phyloP scores from a whole-genome alignment of 768 basidiomycete species.

The Sporobolomyces pararoseus region DNA sequence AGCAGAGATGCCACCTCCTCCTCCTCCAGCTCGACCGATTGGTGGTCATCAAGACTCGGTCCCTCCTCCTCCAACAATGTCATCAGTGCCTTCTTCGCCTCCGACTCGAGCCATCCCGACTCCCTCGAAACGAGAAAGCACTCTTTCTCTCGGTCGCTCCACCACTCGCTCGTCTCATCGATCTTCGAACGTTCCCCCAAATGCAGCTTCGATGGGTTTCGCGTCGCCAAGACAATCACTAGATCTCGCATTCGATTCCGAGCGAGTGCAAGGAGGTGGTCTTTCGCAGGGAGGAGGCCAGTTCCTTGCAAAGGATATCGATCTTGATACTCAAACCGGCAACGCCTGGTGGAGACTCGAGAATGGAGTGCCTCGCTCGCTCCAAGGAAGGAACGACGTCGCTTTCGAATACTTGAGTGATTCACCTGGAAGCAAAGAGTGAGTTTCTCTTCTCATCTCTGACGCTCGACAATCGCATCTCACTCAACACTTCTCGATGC shows the following conservation, averaged over 20 bases:
- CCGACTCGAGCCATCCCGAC: slow-evolving; percentile 3
- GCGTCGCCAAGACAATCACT: slow-evolving; percentile 23
- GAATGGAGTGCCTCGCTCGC: slow-evolving; percentile 5
- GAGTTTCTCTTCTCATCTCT: not conserved
- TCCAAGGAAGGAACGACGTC: slow-evolving; percentile 5
- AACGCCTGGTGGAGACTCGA: slow-evolving; percentile 26
- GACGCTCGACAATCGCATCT: not conserved
- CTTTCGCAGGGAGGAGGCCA: not conserved
- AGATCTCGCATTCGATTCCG: slow-evolving; percentile 3
- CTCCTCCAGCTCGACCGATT: slow-evolving; percentile 25
- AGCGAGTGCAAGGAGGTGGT: not conserved
- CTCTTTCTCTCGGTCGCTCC: slow-evolving; percentile 14
- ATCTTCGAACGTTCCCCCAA: not conserved
- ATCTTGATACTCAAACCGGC: slow-evolving; percentile 8
- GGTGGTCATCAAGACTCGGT: slow-evolving; percentile 21
- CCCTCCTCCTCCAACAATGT: not conserved
- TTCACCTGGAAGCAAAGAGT: slow-evolving; percentile 15
- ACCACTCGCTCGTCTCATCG: slow-evolving; percentile 7
- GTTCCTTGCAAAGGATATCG: slow-evolving; percentile 23
- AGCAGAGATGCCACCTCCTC: slow-evolving; percentile 27
- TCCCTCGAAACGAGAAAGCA: slow-evolving; percentile 21
- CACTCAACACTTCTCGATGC: too few relatives aligned
- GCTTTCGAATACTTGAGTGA: slow-evolving; percentile 1
- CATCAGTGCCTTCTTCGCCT: slow-evolving; percentile 4
- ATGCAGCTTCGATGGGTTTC: slow-evolving; percentile 10